phyloP scores from a whole-genome alignment of 371 early-diverging fungal genomes.

The Rhizomucor pusillus region DNA sequence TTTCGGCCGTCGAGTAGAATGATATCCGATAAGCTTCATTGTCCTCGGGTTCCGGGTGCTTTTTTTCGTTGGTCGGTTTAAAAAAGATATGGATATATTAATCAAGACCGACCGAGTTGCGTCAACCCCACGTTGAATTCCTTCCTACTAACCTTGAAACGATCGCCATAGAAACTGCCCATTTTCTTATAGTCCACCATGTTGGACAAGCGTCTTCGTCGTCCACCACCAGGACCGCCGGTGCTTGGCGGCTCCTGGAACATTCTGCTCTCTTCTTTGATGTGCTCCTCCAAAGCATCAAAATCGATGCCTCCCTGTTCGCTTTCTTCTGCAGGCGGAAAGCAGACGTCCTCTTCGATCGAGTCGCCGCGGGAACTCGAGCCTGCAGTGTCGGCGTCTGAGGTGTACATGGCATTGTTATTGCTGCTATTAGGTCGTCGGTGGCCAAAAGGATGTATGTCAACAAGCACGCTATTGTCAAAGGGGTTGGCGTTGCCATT shows the following conservation, averaged over 20 bases:
- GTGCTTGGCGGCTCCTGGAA: neutral
- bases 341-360: conserved; percentile 45
- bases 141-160: conserved; percentile 14
- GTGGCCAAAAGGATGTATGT: no score
- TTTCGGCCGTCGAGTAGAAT: conserved; percentile 36
- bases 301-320: conserved; percentile 37
- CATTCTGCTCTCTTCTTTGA: conserved; percentile 12
- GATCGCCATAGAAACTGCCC: conserved; percentile 15
- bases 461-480: no score
- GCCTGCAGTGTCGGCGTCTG: conserved; percentile 20
- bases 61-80: neutral
- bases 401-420: conserved; percentile 11
- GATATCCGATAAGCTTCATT: conserved; percentile 37
- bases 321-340: conserved; percentile 34
- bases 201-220: conserved; percentile 18
- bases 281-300: conserved; percentile 20
- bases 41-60: conserved; percentile 19
- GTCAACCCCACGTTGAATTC: neutral
- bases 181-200: conserved; percentile 11
- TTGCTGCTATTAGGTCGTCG: no score
- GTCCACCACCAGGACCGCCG: conserved; percentile 2
- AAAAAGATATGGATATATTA: neutral
- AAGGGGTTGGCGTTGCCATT: neutral
- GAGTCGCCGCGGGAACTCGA: conserved; percentile 18
- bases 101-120: neutral